A percentile compares a stretch with the other conserved stretches of the same genome.
These are phyloP conservation scores for Inga oerstediana DNA, from an alignment of 306 rosid genomes.

Conservation along the genomic window DNA sequence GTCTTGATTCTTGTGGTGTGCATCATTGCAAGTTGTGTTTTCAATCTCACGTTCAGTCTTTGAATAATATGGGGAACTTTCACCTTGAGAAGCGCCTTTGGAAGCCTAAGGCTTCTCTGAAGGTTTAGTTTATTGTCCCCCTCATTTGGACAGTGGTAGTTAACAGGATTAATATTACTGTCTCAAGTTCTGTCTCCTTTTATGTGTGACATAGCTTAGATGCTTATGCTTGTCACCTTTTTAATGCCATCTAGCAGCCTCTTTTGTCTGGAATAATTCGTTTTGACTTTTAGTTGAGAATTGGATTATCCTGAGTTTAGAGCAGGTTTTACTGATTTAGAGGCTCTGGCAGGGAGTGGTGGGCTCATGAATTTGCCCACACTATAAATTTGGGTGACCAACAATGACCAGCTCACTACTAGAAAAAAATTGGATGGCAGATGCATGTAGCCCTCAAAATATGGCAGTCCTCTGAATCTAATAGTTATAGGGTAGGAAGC, in stretches of 20 bases:
- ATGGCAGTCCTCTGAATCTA: slow-evolving; percentile 15
- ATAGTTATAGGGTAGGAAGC: slow-evolving; percentile 16
- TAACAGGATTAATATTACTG: not conserved
- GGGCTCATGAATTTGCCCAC: slow-evolving; percentile 1
- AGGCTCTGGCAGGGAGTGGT: not conserved
- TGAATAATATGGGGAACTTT: not conserved
- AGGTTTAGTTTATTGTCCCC: not conserved
- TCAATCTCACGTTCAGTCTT: not conserved
- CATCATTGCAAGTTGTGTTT: not conserved
- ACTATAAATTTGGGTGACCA: not conserved
- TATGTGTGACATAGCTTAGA: not conserved
- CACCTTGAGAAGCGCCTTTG: not conserved
- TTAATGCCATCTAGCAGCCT: not conserved
- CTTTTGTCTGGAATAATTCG: not conserved
- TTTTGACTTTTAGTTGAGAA: not conserved
- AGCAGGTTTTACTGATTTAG: not conserved
- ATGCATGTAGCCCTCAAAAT: not conserved
- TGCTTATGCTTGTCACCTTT: not conserved
- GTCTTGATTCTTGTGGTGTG: not conserved
- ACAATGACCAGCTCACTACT: slow-evolving; percentile 1
- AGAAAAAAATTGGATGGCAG: slow-evolving; percentile 2
- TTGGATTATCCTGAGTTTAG: not conserved
- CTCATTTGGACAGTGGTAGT: not conserved
- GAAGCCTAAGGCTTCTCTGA: not conserved
- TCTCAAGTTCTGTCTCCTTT: not conserved